A percentile compares a stretch with the other conserved stretches of the same genome.
phyloP scores from a whole-genome alignment of 768 basidiomycete genomes.

The Kwoniella shandongensis region DNA sequence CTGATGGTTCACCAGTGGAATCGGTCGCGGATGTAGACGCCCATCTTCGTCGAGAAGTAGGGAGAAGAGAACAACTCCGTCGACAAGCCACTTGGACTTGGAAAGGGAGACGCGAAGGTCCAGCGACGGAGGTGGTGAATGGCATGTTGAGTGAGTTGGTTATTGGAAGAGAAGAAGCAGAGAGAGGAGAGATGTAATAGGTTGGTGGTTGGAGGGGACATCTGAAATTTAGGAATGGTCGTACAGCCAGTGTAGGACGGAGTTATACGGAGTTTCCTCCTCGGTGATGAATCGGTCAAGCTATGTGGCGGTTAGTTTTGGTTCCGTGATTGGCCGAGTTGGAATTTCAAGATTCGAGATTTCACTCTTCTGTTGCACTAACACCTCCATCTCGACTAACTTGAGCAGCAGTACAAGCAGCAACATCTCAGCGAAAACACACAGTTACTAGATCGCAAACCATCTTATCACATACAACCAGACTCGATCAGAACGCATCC shows the following conservation, averaged over 20 bases:
- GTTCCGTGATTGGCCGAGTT: too few relatives aligned
- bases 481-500: too few relatives aligned
- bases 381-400: too few relatives aligned
- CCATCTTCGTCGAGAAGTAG: constrained; percentile 6
- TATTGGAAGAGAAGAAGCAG: neutral
- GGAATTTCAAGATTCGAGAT: too few relatives aligned
- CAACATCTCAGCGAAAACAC: too few relatives aligned
- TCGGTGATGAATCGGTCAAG: neutral
- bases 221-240: constrained; percentile 15
- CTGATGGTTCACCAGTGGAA: neutral
- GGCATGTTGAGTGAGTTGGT: constrained; percentile 15
- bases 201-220: neutral
- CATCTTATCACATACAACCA: too few relatives aligned
- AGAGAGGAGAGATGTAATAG: neutral
- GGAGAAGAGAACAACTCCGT: constrained; percentile 1
- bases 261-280: constrained; percentile 9
- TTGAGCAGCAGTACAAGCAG: too few relatives aligned
- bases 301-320: constrained; percentile 2
- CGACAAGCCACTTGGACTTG: constrained; percentile 6
- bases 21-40: constrained; percentile 11
- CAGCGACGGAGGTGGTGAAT: constrained; percentile 34
- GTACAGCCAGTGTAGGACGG: neutral
- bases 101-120: constrained; percentile 44
- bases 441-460: too few relatives aligned
- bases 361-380: too few relatives aligned